phyloP scores from a whole-genome alignment of 179 eudicot species.

The Gypsophila paniculata region DNA sequence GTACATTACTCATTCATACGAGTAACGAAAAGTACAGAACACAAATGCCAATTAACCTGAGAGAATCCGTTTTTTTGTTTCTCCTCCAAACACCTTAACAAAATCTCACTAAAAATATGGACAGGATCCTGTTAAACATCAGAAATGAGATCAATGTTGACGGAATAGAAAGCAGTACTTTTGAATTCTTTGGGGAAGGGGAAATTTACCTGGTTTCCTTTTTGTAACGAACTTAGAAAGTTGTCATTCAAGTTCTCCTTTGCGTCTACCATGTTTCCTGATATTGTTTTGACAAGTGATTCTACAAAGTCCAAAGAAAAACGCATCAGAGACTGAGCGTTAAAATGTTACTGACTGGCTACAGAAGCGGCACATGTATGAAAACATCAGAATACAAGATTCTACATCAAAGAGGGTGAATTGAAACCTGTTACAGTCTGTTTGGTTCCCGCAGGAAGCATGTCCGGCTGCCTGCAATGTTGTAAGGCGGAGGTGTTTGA shows the following conservation, averaged over 20 bases:
- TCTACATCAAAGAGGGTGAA: not conserved
- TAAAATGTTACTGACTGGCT: not conserved
- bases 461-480: slow-evolving; percentile 43
- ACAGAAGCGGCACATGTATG: not conserved
- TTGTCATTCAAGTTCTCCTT: slow-evolving; percentile 75
- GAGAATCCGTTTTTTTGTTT: slow-evolving; percentile 39
- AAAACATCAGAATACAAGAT: not conserved
- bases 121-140: slow-evolving; percentile 43
- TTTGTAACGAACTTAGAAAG: slow-evolving; percentile 43
- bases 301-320: slow-evolving; percentile 33
- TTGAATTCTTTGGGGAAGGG: not conserved
- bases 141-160: not conserved
- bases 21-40: not conserved
- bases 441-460: slow-evolving; percentile 37
- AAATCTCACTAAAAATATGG: slow-evolving; percentile 42
- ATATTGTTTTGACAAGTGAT: slow-evolving; percentile 50
- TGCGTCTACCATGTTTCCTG: slow-evolving; percentile 48
- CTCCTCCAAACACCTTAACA: slow-evolving; percentile 56
- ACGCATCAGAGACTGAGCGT: not conserved
- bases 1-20: not conserved
- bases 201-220: slow-evolving; percentile 40
- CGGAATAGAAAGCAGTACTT: not conserved
- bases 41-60: slow-evolving; percentile 38
- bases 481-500: slow-evolving; percentile 27
- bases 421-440: slow-evolving; percentile 54